Conservation (phyloP, 2,329 filamentous ascomycete species). For the Penicillium psychrosexuale region DNA sequence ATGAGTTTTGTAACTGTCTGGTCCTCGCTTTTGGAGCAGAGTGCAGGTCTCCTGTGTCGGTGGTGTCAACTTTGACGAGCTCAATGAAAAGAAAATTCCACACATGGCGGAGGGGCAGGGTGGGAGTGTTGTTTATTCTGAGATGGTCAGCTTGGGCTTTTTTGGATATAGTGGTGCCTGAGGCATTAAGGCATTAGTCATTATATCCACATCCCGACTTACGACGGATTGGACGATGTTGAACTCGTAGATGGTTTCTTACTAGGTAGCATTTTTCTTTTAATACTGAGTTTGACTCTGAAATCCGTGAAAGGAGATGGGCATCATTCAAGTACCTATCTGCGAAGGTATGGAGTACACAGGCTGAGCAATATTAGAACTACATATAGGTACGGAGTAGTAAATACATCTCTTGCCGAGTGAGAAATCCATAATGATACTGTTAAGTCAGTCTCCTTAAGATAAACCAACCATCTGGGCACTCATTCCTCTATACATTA, state of each 20-base stretch:
- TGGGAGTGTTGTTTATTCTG: background rate
- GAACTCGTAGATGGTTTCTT: background rate
- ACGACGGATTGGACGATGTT: background rate
- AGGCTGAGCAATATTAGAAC: background rate
- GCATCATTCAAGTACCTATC: background rate
- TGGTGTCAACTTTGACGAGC: slow-evolving; percentile 27
- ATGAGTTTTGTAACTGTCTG: slow-evolving; percentile 42
- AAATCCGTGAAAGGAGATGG: background rate
- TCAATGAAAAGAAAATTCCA: slow-evolving; percentile 54
- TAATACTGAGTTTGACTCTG: background rate
- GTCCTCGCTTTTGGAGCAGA: slow-evolving; percentile 43
- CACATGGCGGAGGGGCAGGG: slow-evolving; percentile 37
- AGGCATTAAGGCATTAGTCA: slow-evolving; percentile 18
- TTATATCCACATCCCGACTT: background rate
- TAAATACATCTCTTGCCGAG: background rate
- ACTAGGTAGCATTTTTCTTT: fast-evolving
- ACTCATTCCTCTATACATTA: background rate
- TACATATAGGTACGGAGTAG: background rate
- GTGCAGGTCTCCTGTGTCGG: slow-evolving; percentile 34
- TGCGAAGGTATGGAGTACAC: background rate
- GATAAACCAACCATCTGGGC: background rate
- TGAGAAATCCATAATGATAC: too few species aligned
- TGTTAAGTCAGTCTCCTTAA: too few species aligned
- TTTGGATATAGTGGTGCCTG: slow-evolving; percentile 9
- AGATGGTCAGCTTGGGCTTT: slow-evolving; percentile 1